phyloP scores from a whole-genome alignment of 1,139 yeast genomes.

The Suhomyces ambrosiae region DNA sequence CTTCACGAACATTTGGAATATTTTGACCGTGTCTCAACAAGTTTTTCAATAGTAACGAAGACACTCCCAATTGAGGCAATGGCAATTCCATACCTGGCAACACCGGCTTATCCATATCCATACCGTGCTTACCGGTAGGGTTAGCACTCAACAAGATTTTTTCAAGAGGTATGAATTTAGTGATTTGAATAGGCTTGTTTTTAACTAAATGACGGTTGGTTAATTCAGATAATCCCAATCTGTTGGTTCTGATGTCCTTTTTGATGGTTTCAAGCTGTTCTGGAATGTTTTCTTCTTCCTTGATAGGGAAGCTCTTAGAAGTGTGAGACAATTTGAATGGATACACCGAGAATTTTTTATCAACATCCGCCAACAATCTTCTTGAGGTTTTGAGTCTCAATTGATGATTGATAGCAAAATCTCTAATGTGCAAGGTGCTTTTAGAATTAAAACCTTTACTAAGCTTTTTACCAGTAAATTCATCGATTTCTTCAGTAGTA shows the following conservation, averaged over 20 bases:
- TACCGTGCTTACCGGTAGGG: constrained; percentile 65
- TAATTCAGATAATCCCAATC: constrained; percentile 82
- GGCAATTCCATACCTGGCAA: constrained; percentile 76
- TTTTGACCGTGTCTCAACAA: constrained; percentile 55
- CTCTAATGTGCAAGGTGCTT: constrained; percentile 81
- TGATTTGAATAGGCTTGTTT: constrained; percentile 70
- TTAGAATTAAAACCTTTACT: constrained; percentile 55
- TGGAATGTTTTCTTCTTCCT: constrained; percentile 36
- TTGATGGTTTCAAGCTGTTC: constrained; percentile 45
- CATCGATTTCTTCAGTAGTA: constrained; percentile 66
- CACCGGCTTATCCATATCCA: constrained; percentile 64
- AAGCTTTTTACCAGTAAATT: constrained; percentile 63
- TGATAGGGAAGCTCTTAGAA: constrained; percentile 60
- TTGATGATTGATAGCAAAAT: constrained; percentile 76
- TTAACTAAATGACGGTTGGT: constrained; percentile 79
- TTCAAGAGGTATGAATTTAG: constrained; percentile 70
- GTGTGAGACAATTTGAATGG: constrained; percentile 84
- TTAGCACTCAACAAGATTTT: constrained; percentile 61
- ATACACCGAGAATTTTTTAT: constrained; percentile 76
- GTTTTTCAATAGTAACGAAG: constrained; percentile 64
- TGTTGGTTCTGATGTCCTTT: constrained; percentile 57
- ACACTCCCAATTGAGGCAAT: constrained; percentile 68
- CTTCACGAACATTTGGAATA: constrained; percentile 71
- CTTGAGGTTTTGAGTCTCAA: constrained; percentile 78
- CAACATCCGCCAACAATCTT: constrained; percentile 68